phyloP scores from a whole-genome alignment of 2,329 filamentous ascomycete species.

The Clarireedia hainanense region DNA sequence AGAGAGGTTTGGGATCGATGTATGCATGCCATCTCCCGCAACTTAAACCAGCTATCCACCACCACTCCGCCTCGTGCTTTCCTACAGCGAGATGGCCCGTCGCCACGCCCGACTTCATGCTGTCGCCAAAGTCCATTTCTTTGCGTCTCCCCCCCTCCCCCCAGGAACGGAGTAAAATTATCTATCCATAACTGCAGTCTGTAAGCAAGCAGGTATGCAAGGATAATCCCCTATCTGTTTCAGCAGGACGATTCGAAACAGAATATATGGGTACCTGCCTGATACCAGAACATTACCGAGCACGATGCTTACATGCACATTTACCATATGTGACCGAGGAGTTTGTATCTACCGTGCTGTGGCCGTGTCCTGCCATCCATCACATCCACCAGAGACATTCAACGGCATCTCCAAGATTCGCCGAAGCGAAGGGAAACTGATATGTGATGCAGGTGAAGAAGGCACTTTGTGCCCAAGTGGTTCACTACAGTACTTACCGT shows the following conservation, averaged over 20 bases:
- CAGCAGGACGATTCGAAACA: conserved; percentile 7
- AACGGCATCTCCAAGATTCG: neutral
- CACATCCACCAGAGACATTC: too few species aligned
- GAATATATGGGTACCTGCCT: conserved; percentile 7
- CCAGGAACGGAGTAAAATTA: neutral
- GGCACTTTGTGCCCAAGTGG: neutral
- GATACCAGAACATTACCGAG: neutral
- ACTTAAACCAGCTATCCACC: neutral
- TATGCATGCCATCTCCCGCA: conserved; percentile 9
- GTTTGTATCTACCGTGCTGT: neutral
- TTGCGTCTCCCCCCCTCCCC: neutral
- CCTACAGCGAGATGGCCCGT: neutral
- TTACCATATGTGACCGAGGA: conserved; percentile 4
- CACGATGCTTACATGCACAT: conserved; percentile 2
- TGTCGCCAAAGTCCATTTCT: neutral
- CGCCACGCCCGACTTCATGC: neutral
- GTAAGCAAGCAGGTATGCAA: neutral
- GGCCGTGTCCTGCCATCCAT: too few species aligned
- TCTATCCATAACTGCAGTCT: neutral
- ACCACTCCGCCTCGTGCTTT: neutral
- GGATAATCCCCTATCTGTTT: neutral
- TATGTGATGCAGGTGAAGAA: neutral
- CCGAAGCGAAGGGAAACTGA: neutral
- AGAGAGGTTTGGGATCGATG: neutral
- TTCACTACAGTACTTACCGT: neutral